Percentiles rank a stretch among this genome's conserved stretches.
These are phyloP conservation scores for Bacterosira constricta DNA, from an alignment of 108 stramenopile genomes.

Conservation along the genomic window DNA sequence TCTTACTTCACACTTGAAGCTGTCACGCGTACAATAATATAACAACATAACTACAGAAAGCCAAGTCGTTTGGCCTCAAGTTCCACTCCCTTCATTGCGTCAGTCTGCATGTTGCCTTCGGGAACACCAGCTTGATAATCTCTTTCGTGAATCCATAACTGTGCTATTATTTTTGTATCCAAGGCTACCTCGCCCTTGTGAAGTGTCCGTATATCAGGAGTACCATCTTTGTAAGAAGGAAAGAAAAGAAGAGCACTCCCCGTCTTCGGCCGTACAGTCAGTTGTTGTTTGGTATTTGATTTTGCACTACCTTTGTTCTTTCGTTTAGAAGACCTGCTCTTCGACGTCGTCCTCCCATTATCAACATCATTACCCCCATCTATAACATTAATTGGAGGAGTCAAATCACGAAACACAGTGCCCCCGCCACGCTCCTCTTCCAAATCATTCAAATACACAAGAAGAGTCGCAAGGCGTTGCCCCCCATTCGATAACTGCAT, in stretches of 20 bases:
- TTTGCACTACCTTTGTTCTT: background rate
- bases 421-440: constrained; percentile 55
- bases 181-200: constrained; percentile 72
- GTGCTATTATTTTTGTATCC: constrained; percentile 74
- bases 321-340: too few species aligned
- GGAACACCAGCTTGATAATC: constrained; percentile 62
- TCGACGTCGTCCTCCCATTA: too few species aligned
- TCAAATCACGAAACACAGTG: constrained; percentile 79
- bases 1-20: too few species aligned
- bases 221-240: constrained; percentile 66
- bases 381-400: background rate
- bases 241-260: constrained; percentile 78
- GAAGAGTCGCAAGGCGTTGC: constrained; percentile 80
- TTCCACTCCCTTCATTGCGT: constrained; percentile 48
- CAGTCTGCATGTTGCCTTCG: constrained; percentile 58
- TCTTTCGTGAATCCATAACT: constrained; percentile 76
- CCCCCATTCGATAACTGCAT: constrained; percentile 64
- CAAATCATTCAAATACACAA: constrained; percentile 84
- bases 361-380: background rate
- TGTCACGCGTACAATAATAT: too few species aligned
- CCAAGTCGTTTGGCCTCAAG: constrained; percentile 25
- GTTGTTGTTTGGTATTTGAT: background rate
- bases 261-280: constrained; percentile 59
- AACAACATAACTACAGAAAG: background rate
- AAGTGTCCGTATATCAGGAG: constrained; percentile 62